phyloP scores from a whole-genome alignment of 306 rosid genomes.

The Quercus cerris region DNA sequence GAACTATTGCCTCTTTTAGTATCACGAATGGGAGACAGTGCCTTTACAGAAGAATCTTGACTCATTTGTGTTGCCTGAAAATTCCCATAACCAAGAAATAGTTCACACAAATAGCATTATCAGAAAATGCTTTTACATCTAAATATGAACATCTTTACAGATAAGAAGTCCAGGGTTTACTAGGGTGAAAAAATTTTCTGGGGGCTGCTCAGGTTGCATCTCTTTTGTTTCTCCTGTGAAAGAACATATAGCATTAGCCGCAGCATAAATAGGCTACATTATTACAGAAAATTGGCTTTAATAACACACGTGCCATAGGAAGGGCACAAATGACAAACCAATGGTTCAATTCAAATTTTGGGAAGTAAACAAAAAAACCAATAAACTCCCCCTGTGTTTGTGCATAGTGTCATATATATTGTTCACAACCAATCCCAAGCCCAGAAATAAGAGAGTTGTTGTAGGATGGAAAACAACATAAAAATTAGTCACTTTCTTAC shows the following conservation, averaged over 20 bases:
- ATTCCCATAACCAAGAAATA: background rate
- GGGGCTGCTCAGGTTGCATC: constrained; percentile 31
- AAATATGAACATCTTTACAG: constrained; percentile 1
- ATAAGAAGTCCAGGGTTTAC: constrained; percentile 35
- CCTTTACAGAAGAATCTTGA: too few species aligned
- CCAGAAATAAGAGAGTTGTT: too few species aligned
- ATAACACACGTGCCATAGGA: background rate
- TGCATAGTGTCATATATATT: too few species aligned
- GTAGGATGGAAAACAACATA: too few species aligned
- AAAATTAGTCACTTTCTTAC: too few species aligned
- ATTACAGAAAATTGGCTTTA: constrained; percentile 13
- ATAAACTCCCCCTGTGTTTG: too few species aligned
- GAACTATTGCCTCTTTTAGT: too few species aligned
- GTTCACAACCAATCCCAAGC: too few species aligned
- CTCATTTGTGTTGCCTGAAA: too few species aligned
- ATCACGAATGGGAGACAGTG: too few species aligned
- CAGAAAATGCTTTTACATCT: constrained; percentile 8
- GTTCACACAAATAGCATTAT: constrained; percentile 14
- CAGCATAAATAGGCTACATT: constrained; percentile 7
- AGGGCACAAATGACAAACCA: background rate
- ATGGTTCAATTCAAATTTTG: background rate
- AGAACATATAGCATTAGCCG: constrained; percentile 16
- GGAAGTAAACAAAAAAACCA: too few species aligned
- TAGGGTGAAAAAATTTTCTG: constrained; percentile 28
- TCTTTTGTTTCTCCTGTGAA: constrained; percentile 44